Percentiles rank a stretch among this genome's conserved stretches.
phyloP scores from a whole-genome alignment of 495 filamentous ascomycete genomes.

The Endocarpon pusillum region DNA sequence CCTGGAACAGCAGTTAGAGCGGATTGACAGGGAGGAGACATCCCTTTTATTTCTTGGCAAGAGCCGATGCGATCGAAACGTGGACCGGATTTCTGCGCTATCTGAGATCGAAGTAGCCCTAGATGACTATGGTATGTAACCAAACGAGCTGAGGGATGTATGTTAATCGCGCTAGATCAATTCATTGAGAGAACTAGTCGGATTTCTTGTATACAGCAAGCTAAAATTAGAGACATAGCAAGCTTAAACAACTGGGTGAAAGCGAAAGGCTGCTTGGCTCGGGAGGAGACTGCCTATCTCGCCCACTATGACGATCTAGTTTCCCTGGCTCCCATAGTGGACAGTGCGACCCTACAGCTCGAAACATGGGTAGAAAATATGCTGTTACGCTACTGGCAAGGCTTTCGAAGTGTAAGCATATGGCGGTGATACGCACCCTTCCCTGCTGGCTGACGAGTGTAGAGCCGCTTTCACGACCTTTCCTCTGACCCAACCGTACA shows the following conservation, averaged over 20 bases:
- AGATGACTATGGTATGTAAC: conserved; percentile 13
- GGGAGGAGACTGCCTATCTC: conserved; percentile 14
- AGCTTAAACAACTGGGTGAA: conserved; percentile 17
- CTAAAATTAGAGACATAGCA: conserved; percentile 6
- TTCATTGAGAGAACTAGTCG: conserved; percentile 5
- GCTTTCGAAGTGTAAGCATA: conserved; percentile 12
- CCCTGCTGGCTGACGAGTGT: background rate
- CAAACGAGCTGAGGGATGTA: conserved; percentile 1
- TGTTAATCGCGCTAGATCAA: conserved; percentile 6
- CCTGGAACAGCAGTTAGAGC: conserved; percentile 15
- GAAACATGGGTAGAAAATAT: conserved; percentile 16
- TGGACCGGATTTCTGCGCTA: conserved; percentile 6
- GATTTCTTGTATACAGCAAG: conserved; percentile 5
- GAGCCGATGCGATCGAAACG: conserved; percentile 14
- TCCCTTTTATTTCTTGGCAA: conserved; percentile 15
- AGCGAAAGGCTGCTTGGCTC: conserved; percentile 9
- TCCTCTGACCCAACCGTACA: conserved; percentile 12
- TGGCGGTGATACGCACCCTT: background rate
- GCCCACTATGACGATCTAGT: conserved; percentile 9
- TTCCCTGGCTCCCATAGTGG: conserved; percentile 8
- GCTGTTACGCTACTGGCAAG: conserved; percentile 12
- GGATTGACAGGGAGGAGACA: conserved; percentile 14
- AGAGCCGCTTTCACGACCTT: conserved; percentile 4
- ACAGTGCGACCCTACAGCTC: conserved; percentile 9
- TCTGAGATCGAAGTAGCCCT: conserved; percentile 9